Base-by-base conservation (phyloP, 1,284 basidiomycete species). In the Cryptococcus jaspeensis region DNA sequence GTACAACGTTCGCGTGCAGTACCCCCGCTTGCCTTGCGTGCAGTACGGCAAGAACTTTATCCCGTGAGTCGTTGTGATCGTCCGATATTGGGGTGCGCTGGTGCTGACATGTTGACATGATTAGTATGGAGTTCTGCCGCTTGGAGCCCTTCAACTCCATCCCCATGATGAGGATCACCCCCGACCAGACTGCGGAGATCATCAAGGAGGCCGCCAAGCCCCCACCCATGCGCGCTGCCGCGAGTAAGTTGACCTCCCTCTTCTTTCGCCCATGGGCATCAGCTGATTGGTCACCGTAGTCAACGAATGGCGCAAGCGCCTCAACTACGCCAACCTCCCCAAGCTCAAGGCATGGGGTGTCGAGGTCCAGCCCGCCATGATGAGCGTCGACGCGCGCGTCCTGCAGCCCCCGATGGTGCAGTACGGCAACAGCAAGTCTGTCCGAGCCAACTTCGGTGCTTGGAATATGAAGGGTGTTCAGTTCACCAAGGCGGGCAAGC, bases 331-430 rank as follows among this genome's bases (percentile, higher is more conserved):
- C 28, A 63, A 66, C 25, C 58, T 71, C 8, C 70, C 73, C n/a
- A 75, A 73, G 57, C 55, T 77, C 51, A 56, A 64, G 23, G 61
- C 67, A 5, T 81, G 80, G 80, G 78, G 75, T 5, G 50, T 81
- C 50, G 64, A 77, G 38, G 70, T 81, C 39, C 58, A 71, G 8
- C 47, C 37, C 0, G 22, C 64, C 7, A 76, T 79, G 62, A 67
- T 74, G 60, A 51, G 36, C 45, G 72, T 66, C 45, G 63, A 59
- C 9, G 80, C 76, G 11, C 70, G 80, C 3, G 69, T 78, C 15
- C 70, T 81, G 5, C 56, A 55, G 2, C 58, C 75, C 2, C 77
- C 77, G 1, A 55, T 53, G 12, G 66, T 79, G 32, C 46, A 55
- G 7, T 79, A 79, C 64, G 63, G 56, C 16, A 55, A 55, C 7